Percentiles rank a stretch among this genome's conserved stretches.
Conservation (phyloP, 805 yeast genomes). For the Sungouiozyma ichnusensis region DNA sequence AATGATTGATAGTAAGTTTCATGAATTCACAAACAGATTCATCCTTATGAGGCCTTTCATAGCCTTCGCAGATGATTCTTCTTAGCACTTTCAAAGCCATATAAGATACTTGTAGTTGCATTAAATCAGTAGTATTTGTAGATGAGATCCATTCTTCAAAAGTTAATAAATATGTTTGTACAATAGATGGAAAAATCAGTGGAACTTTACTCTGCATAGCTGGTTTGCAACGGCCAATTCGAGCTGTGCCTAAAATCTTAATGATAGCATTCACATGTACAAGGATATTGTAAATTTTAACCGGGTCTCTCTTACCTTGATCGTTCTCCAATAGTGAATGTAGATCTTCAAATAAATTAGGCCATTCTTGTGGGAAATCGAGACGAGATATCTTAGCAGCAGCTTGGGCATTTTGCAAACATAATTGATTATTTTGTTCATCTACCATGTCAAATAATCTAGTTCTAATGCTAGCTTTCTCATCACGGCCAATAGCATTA, state of each 20-base stretch:
- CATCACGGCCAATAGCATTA: slow-evolving; percentile 49
- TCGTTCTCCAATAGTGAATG: slow-evolving; percentile 36
- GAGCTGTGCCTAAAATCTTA: slow-evolving; percentile 61
- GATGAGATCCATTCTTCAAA: slow-evolving; percentile 52
- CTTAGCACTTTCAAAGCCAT: slow-evolving; percentile 64
- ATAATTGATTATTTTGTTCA: slow-evolving; percentile 64
- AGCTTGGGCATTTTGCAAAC: slow-evolving; percentile 78
- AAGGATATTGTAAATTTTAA: slow-evolving; percentile 51
- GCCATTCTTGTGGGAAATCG: slow-evolving; percentile 89
- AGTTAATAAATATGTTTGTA: slow-evolving; percentile 46
- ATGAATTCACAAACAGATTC: slow-evolving; percentile 48
- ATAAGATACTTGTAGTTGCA: slow-evolving; percentile 65
- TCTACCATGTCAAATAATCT: slow-evolving; percentile 49
- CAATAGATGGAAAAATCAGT: slow-evolving; percentile 46
- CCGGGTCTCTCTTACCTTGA: slow-evolving; percentile 35
- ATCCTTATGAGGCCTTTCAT: slow-evolving; percentile 55
- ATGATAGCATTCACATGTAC: slow-evolving; percentile 66
- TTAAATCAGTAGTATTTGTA: slow-evolving; percentile 24
- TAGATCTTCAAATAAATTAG: slow-evolving; percentile 59
- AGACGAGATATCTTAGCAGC: slow-evolving; percentile 65
- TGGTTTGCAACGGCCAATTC: slow-evolving; percentile 74
- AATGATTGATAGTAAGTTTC: slow-evolving; percentile 44
- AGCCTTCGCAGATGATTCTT: slow-evolving; percentile 67
- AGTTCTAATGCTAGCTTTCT: slow-evolving; percentile 51
- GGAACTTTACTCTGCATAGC: slow-evolving; percentile 69